A percentile compares a stretch with the other conserved stretches of the same genome.
phyloP scores from a whole-genome alignment of 2,329 filamentous ascomycete genomes.

The Paracoccidioides brasiliensis region DNA sequence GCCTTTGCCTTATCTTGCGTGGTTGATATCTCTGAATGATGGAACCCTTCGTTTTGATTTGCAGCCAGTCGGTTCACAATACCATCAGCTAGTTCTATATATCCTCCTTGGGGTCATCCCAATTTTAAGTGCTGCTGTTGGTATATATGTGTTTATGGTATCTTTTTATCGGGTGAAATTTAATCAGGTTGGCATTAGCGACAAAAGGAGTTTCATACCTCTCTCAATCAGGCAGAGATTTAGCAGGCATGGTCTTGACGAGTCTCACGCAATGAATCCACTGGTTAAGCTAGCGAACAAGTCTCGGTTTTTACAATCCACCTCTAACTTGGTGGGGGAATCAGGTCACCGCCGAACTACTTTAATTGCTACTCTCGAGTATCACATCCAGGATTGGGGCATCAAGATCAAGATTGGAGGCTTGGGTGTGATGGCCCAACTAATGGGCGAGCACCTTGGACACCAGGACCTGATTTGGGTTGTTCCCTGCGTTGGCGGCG shows the following conservation, averaged over 20 bases:
- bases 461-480: conserved; percentile 55
- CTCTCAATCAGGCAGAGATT: conserved; percentile 24
- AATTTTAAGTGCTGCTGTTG: conserved; percentile 35
- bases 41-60: conserved; percentile 39
- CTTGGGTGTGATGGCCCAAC: conserved; percentile 55
- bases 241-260: conserved; percentile 16
- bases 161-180: conserved; percentile 53
- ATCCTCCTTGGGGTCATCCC: conserved; percentile 43
- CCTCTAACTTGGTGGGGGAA: conserved; percentile 21
- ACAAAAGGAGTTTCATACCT: conserved; percentile 34
- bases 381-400: conserved; percentile 56
- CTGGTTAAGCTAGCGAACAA: conserved; percentile 24
- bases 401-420: conserved; percentile 62
- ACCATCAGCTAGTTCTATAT: conserved; percentile 42
- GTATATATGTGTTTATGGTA: conserved; percentile 45
- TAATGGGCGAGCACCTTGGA: conserved; percentile 53
- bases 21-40: conserved; percentile 44
- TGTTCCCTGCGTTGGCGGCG: conserved; percentile 48
- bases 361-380: conserved; percentile 58
- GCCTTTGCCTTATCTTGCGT: conserved; percentile 42
- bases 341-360: conserved; percentile 39
- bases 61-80: conserved; percentile 41
- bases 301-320: conserved; percentile 27
- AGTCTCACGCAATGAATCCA: conserved; percentile 20
- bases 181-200: conserved; percentile 44